A percentile compares a stretch with the other conserved stretches of the same genome.
phyloP scores from a whole-genome alignment of 2,329 filamentous ascomycete species.

The Talaromyces sp. region DNA sequence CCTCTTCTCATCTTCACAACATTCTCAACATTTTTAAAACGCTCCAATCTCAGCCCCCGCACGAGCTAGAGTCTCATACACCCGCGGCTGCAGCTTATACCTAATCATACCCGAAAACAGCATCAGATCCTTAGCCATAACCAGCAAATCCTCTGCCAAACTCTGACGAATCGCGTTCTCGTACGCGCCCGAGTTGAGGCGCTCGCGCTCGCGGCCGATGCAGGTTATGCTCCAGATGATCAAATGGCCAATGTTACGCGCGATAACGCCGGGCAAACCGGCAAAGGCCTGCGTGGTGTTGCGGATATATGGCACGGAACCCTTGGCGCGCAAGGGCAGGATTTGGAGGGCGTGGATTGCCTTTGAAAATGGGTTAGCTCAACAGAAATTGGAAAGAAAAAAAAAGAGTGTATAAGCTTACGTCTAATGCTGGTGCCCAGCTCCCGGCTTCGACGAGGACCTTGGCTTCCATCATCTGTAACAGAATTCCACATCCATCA shows the following conservation, averaged over 20 bases:
- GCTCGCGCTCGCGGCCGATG: slow-evolving; percentile 72
- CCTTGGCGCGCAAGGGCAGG: slow-evolving; percentile 70
- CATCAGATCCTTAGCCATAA: slow-evolving; percentile 84
- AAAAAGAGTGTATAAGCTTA: slow-evolving; percentile 39
- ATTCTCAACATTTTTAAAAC: neutral
- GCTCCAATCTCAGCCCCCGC: slow-evolving; percentile 55
- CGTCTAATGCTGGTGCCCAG: slow-evolving; percentile 61
- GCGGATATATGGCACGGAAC: slow-evolving; percentile 75
- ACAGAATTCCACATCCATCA: slow-evolving; percentile 55
- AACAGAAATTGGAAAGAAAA: slow-evolving; percentile 2
- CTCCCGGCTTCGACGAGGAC: slow-evolving; percentile 53
- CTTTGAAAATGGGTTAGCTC: slow-evolving; percentile 38
- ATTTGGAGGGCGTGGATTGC: slow-evolving; percentile 71
- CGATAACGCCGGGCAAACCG: slow-evolving; percentile 70
- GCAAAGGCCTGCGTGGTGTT: slow-evolving; percentile 76
- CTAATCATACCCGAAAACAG: slow-evolving; percentile 89
- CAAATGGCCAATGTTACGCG: slow-evolving; percentile 83
- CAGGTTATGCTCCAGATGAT: slow-evolving; percentile 91
- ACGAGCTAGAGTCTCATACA: slow-evolving; percentile 83
- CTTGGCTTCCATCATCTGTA: slow-evolving; percentile 60
- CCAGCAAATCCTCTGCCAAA: slow-evolving; percentile 66
- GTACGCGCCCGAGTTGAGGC: slow-evolving; percentile 66
- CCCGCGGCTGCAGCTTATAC: slow-evolving; percentile 79
- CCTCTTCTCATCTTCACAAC: neutral
- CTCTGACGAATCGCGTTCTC: slow-evolving; percentile 48